Conservation (phyloP, 257 asterid species). For the Solanum appendiculatum region DNA sequence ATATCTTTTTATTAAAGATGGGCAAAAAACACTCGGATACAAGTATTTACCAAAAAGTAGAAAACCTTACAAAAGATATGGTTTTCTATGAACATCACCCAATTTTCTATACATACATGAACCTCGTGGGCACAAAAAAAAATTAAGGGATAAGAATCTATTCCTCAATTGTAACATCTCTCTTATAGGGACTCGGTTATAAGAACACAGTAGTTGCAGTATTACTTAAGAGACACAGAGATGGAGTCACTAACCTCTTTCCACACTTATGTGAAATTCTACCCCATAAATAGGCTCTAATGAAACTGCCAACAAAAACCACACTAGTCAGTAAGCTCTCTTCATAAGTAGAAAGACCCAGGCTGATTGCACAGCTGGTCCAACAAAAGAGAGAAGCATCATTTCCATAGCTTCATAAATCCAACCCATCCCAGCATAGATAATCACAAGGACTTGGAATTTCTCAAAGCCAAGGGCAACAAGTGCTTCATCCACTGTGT, state of each 20-base stretch:
- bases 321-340: conserved; percentile 62
- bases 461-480: conserved; percentile 56
- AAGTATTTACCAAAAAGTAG: background rate
- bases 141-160: background rate
- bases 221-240: background rate
- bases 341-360: conserved; percentile 59
- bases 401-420: conserved; percentile 83
- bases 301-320: conserved; percentile 64
- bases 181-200: background rate
- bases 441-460: conserved; percentile 48
- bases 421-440: conserved; percentile 80
- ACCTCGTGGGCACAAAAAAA: background rate
- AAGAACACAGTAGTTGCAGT: background rate
- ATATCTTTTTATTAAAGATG: background rate
- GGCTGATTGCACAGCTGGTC: conserved; percentile 63
- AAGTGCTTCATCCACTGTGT: conserved; percentile 71
- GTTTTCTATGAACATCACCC: background rate
- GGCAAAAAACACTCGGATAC: background rate
- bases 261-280: conserved; percentile 60
- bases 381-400: conserved; percentile 74
- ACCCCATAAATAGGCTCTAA: conserved; percentile 75
- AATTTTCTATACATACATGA: background rate
- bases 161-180: background rate
- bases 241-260: conserved; percentile 40
- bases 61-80: background rate